Conservation (phyloP, 2,329 filamentous ascomycete species). For the Fusarium keratoplasticum region DNA sequence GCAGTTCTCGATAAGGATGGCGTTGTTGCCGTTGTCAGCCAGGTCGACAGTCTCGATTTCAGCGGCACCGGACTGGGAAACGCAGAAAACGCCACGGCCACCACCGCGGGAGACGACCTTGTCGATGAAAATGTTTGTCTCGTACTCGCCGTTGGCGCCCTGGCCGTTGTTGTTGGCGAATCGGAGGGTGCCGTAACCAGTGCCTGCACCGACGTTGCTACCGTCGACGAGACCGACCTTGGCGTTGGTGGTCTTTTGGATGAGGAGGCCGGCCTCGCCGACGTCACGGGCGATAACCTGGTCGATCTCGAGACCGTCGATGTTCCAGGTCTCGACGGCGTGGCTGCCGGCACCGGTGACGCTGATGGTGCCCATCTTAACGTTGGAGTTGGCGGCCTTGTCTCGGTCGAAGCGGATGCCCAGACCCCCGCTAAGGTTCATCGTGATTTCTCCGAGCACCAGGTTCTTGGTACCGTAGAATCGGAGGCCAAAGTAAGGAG, state of each 20-base stretch:
- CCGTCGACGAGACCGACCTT: constrained; percentile 66
- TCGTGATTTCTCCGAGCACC: constrained; percentile 61
- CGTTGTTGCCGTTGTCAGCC: constrained; percentile 65
- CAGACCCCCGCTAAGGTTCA: constrained; percentile 65
- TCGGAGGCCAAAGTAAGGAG: constrained; percentile 66
- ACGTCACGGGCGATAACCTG: constrained; percentile 65
- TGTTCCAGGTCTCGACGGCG: constrained; percentile 70
- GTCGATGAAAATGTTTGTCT: constrained; percentile 63
- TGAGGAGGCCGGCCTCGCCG: constrained; percentile 67
- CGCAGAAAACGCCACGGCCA: constrained; percentile 68
- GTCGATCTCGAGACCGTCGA: constrained; percentile 64
- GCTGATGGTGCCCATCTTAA: constrained; percentile 62
- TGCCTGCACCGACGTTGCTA: constrained; percentile 63
- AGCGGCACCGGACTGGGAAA: constrained; percentile 65
- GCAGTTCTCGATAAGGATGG: constrained; percentile 70
- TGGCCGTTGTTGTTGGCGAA: constrained; percentile 69
- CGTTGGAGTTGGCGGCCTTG: constrained; percentile 63
- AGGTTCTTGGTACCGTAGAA: constrained; percentile 64
- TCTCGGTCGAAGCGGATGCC: constrained; percentile 70
- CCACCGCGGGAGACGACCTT: constrained; percentile 66
- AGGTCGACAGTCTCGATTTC: constrained; percentile 63
- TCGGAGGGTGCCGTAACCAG: constrained; percentile 67
- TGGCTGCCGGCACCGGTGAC: constrained; percentile 66
- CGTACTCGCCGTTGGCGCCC: constrained; percentile 59
- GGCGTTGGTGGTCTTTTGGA: constrained; percentile 65